A percentile compares a stretch with the other conserved stretches of the same genome.
These are phyloP conservation scores for Nemania diffusa DNA, from an alignment of 2,329 filamentous ascomycete genomes.

Conservation along the genomic window DNA sequence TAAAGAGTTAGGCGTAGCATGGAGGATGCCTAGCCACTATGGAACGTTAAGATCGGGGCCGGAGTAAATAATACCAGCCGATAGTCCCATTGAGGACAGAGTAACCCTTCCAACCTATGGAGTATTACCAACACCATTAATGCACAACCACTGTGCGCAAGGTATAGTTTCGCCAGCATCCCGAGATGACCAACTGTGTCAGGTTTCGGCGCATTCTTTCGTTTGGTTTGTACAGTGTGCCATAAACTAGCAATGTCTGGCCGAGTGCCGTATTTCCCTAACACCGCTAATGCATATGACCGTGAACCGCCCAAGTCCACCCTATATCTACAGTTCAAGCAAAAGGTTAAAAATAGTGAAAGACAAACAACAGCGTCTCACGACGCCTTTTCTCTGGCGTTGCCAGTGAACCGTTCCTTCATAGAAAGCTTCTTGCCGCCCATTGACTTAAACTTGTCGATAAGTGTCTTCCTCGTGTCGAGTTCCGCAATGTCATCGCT, in stretches of 20 bases:
- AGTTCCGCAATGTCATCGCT: conserved; percentile 85
- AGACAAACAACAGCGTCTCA: conserved; percentile 5
- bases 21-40: neutral
- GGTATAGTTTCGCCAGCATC: neutral
- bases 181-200: neutral
- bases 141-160: neutral
- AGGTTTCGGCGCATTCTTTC: neutral
- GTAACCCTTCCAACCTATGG: neutral
- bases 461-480: conserved; percentile 72
- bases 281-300: conserved; percentile 39
- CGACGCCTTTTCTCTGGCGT: conserved; percentile 26
- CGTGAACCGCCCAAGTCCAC: conserved; percentile 20
- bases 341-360: conserved; percentile 3
- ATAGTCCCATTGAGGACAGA: neutral
- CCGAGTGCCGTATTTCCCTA: conserved; percentile 22
- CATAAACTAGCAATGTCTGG: conserved; percentile 8
- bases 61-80: neutral
- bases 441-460: conserved; percentile 76
- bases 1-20: neutral
- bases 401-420: conserved; percentile 36
- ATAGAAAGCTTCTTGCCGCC: conserved; percentile 66
- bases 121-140: conserved; percentile 4
- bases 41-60: neutral
- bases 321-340: conserved; percentile 31
- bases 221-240: conserved; percentile 19